Conservation (phyloP, 352 stramenopile genomes). For the Thraustochytrium striatum region DNA sequence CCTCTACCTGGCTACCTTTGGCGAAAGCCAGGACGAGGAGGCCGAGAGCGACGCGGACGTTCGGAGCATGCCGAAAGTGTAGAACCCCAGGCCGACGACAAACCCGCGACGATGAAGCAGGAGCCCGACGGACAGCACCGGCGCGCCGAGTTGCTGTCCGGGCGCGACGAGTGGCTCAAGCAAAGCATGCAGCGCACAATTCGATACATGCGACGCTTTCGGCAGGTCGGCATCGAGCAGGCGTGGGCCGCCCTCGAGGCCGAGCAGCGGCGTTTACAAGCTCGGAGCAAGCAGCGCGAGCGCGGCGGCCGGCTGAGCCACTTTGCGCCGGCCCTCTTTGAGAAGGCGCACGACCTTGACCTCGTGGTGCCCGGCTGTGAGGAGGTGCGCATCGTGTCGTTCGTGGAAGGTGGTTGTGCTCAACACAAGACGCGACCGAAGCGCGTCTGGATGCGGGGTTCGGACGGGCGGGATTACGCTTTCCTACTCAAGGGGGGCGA, state of each 20-base stretch:
- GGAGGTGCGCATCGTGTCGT: slow-evolving; percentile 69
- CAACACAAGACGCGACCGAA: slow-evolving; percentile 92
- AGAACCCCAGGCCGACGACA: background rate
- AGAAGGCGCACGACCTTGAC: background rate
- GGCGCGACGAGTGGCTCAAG: background rate
- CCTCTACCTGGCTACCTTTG: slow-evolving; percentile 12
- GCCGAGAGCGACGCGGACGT: background rate
- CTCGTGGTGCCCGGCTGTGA: background rate
- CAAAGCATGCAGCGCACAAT: slow-evolving; percentile 16
- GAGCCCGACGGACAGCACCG: background rate
- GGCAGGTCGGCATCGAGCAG: background rate
- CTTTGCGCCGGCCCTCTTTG: slow-evolving; percentile 27
- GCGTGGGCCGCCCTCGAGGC: slow-evolving; percentile 28
- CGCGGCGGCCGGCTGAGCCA: background rate
- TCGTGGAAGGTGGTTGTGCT: slow-evolving; percentile 92
- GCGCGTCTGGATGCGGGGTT: slow-evolving; percentile 94
- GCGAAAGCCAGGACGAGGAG: background rate
- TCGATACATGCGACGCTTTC: slow-evolving; percentile 19
- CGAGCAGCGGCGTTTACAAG: background rate
- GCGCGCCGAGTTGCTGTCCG: background rate
- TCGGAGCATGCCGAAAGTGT: background rate
- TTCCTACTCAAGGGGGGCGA: slow-evolving; percentile 99
- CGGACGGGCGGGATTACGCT: slow-evolving; percentile 94
- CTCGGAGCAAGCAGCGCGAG: background rate
- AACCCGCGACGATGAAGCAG: background rate